These are phyloP conservation scores for Lanmaoa rubissima DNA, from an alignment of 768 basidiomycete genomes.

Conservation along the genomic window DNA sequence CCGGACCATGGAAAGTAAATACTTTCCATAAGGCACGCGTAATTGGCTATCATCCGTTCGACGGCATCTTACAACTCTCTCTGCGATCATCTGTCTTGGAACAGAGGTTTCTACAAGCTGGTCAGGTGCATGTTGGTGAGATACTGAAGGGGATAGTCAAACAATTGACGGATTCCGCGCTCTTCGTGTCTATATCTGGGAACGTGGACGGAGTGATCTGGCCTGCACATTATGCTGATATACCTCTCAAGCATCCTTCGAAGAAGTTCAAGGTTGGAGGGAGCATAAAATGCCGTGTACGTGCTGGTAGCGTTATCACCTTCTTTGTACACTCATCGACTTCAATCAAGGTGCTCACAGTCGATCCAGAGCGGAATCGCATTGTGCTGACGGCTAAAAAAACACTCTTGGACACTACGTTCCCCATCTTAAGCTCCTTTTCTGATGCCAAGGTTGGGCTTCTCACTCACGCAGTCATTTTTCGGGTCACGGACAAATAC, in stretches of 20 bases:
- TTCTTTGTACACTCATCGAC: not conserved
- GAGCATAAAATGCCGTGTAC: slow-evolving; percentile 80
- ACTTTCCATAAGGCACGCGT: slow-evolving; percentile 84
- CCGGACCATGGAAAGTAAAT: slow-evolving; percentile 78
- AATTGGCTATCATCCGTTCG: slow-evolving; percentile 79
- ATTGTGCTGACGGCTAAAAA: slow-evolving; percentile 90
- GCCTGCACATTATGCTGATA: slow-evolving; percentile 95
- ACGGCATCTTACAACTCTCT: slow-evolving; percentile 87
- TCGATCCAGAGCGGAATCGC: slow-evolving; percentile 78
- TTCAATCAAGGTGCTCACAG: slow-evolving; percentile 70
- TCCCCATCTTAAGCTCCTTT: slow-evolving; percentile 63
- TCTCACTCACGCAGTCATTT: slow-evolving; percentile 79
- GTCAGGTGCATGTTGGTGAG: slow-evolving; percentile 83
- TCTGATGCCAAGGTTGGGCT: slow-evolving; percentile 70
- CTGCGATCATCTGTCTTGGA: slow-evolving; percentile 79
- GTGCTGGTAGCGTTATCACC: slow-evolving; percentile 22
- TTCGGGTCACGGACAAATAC: slow-evolving; percentile 76
- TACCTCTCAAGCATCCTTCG: slow-evolving; percentile 88
- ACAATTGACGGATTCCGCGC: slow-evolving; percentile 70
- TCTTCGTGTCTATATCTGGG: slow-evolving; percentile 86
- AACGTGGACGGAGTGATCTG: slow-evolving; percentile 91
- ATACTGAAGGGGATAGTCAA: slow-evolving; percentile 86
- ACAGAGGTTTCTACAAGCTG: slow-evolving; percentile 81
- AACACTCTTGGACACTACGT: slow-evolving; percentile 75
- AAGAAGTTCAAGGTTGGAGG: slow-evolving; percentile 84